phyloP scores from a whole-genome alignment of 208 protist genomes.

The Leishmania aethiopica region DNA sequence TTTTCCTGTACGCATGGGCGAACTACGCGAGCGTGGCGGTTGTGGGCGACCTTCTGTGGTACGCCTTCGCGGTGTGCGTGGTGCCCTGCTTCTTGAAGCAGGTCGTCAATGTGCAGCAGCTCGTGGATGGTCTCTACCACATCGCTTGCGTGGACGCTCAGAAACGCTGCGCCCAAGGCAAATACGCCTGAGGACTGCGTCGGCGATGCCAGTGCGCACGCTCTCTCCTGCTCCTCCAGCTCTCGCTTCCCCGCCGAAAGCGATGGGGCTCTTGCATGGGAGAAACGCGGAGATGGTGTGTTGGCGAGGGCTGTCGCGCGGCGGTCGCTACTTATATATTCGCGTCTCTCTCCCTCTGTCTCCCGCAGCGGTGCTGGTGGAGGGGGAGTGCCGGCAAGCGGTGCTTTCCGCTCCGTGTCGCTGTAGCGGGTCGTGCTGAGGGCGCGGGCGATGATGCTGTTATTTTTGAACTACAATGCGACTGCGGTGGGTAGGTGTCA shows the following conservation, averaged over 20 bases:
- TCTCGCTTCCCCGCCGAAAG: background rate
- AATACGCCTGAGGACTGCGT: conserved; percentile 14
- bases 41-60: conserved; percentile 35
- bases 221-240: background rate
- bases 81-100: conserved; percentile 83
- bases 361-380: background rate
- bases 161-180: conserved; percentile 46
- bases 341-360: background rate
- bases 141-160: conserved; percentile 74
- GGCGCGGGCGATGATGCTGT: background rate
- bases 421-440: background rate
- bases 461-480: background rate
- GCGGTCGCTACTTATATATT: no score
- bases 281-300: background rate
- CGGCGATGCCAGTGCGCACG: background rate
- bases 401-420: background rate
- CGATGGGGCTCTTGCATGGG: background rate
- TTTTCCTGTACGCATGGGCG: conserved; percentile 82
- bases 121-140: conserved; percentile 85
- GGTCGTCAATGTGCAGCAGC: conserved; percentile 91
- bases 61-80: conserved; percentile 42
- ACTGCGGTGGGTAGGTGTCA: background rate
- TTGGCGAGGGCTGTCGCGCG: background rate
- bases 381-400: background rate
- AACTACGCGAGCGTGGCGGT: conserved; percentile 40